Evolutionary conservation across 2,329 filamentous ascomycete species (phyloP).

Genomic region (Coleophoma cylindrospora): DNA sequence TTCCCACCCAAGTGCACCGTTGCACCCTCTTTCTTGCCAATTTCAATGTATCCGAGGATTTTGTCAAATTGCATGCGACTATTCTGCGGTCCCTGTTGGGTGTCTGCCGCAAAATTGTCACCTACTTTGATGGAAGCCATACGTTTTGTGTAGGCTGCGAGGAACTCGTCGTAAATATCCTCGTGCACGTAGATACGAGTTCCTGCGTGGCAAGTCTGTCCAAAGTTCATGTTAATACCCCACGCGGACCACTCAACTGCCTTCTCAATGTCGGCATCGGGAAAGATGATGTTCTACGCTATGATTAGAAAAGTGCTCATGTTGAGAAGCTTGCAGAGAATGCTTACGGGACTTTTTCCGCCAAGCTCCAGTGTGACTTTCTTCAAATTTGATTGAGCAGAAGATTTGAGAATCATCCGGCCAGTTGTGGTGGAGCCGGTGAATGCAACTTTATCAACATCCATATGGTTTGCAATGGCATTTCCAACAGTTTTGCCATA

Average conservation of each 20-base stretch:
- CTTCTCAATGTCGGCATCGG: slow-evolving; percentile 37
- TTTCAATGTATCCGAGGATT: background rate
- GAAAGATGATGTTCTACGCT: slow-evolving; percentile 29
- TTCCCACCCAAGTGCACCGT: background rate
- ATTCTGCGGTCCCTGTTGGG: slow-evolving; percentile 1
- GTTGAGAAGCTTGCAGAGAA: too few species aligned
- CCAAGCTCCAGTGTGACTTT: slow-evolving; percentile 34
- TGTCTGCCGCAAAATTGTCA: slow-evolving; percentile 1
- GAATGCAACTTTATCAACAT: slow-evolving; percentile 27
- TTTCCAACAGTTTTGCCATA: slow-evolving; percentile 26
- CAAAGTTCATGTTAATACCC: slow-evolving; percentile 39
- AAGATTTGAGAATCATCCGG: slow-evolving; percentile 25
- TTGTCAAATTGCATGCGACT: slow-evolving; percentile 1
- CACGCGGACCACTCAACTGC: slow-evolving; percentile 26
- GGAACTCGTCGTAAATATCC: slow-evolving; percentile 8
- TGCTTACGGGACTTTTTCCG: slow-evolving; percentile 32
- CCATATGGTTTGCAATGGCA: slow-evolving; percentile 20
- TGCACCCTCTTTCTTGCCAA: background rate
- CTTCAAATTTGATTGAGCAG: slow-evolving; percentile 27
- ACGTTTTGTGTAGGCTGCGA: slow-evolving; percentile 2
- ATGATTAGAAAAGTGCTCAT: too few species aligned
- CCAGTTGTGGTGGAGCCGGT: slow-evolving; percentile 29
- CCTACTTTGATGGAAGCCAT: slow-evolving; percentile 1
- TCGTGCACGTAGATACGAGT: slow-evolving; percentile 13
- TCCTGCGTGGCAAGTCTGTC: slow-evolving; percentile 28